A percentile compares a stretch with the other conserved stretches of the same genome.
Conservation (phyloP, 345 rosid genomes). For the Corymbia maculata region DNA sequence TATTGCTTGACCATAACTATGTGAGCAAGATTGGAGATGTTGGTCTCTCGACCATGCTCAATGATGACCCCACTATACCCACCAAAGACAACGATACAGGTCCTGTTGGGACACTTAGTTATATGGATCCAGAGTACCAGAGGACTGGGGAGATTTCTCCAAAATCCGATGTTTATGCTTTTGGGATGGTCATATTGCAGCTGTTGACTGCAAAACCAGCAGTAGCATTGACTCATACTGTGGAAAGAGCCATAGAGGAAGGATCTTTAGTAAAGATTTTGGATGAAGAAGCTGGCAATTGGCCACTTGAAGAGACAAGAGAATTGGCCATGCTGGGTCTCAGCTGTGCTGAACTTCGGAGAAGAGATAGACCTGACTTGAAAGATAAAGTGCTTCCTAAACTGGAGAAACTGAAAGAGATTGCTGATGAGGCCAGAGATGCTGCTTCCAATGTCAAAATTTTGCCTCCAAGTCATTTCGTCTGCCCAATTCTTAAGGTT, state of each 20-base stretch:
- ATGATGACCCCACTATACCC: slow-evolving; percentile 19
- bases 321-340: slow-evolving; percentile 64
- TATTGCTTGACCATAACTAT: slow-evolving; percentile 65
- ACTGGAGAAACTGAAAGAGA: slow-evolving; percentile 47
- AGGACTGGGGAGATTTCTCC: slow-evolving; percentile 67
- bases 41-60: slow-evolving; percentile 64
- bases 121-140: slow-evolving; percentile 90
- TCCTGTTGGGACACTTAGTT: slow-evolving; percentile 76
- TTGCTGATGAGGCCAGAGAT: slow-evolving; percentile 30
- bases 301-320: slow-evolving; percentile 70
- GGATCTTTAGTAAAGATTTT: slow-evolving; percentile 32
- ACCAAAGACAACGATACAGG: slow-evolving; percentile 40
- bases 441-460: neutral
- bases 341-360: slow-evolving; percentile 66
- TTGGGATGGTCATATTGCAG: slow-evolving; percentile 77
- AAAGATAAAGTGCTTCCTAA: slow-evolving; percentile 54
- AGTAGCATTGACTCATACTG: slow-evolving; percentile 46
- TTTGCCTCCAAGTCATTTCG: slow-evolving; percentile 51
- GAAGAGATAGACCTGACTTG: slow-evolving; percentile 66
- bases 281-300: slow-evolving; percentile 62
- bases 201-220: slow-evolving; percentile 74
- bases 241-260: slow-evolving; percentile 53
- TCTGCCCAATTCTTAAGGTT: slow-evolving; percentile 83
- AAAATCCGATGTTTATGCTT: slow-evolving; percentile 75
- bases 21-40: slow-evolving; percentile 95